A percentile compares a stretch with the other conserved stretches of the same genome.
These are phyloP conservation scores for Periconia digitata DNA, from an alignment of 2,329 filamentous ascomycete genomes.

Conservation along the genomic window DNA sequence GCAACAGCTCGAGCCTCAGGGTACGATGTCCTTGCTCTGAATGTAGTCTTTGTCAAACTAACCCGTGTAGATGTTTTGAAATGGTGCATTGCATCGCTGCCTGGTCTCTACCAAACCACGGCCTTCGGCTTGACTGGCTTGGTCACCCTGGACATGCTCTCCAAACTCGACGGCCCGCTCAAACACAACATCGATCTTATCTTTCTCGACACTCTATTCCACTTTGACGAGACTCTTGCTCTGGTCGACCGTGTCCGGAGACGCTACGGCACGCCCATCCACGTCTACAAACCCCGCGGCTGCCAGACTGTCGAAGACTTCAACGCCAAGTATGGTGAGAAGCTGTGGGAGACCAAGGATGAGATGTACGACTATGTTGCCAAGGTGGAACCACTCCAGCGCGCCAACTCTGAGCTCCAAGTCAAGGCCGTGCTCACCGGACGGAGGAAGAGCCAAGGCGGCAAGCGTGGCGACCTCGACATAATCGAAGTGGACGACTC, in stretches of 20 bases:
- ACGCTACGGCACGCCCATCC: constrained; percentile 77
- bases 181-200: constrained; percentile 55
- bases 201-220: constrained; percentile 58
- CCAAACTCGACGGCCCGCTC: constrained; percentile 67
- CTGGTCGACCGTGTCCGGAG: constrained; percentile 68
- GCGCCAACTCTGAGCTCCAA: constrained; percentile 83
- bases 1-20: constrained; percentile 80
- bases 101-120: constrained; percentile 69
- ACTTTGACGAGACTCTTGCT: constrained; percentile 54
- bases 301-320: constrained; percentile 75
- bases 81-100: constrained; percentile 90
- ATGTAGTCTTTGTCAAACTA: constrained; percentile 24
- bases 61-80: constrained; percentile 70
- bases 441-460: constrained; percentile 87
- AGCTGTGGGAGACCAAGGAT: constrained; percentile 80
- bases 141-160: constrained; percentile 66
- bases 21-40: constrained; percentile 42
- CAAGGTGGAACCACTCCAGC: constrained; percentile 95
- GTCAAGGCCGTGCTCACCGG: constrained; percentile 92
- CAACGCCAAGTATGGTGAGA: constrained; percentile 76
- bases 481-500: constrained; percentile 92
- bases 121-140: constrained; percentile 55
- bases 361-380: constrained; percentile 96
- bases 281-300: constrained; percentile 86
- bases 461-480: constrained; percentile 84